Conservation (phyloP, 202 grass and related monocot genomes). For the Schoenoplectus tabernaemontani region DNA sequence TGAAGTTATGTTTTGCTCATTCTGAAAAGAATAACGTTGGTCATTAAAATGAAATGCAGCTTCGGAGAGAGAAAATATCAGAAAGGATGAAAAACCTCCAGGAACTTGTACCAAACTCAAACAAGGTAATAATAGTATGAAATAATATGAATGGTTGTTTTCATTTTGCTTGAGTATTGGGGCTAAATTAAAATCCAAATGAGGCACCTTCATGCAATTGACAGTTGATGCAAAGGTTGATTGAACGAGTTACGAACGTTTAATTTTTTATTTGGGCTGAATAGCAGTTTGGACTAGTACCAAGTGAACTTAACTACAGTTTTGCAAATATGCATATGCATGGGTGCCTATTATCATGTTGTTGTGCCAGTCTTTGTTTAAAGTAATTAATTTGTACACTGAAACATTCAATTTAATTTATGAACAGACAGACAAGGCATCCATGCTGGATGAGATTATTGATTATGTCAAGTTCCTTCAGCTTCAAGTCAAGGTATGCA, state of each 20-base stretch:
- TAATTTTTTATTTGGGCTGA: not conserved
- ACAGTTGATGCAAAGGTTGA: not conserved
- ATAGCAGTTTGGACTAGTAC: not conserved
- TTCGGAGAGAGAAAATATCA: constrained; percentile 82
- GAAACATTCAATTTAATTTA: not conserved
- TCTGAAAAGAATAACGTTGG: not conserved
- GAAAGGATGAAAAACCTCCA: constrained; percentile 87
- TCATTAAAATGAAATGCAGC: constrained; percentile 31
- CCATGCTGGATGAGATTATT: constrained; percentile 90
- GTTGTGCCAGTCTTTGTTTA: not conserved
- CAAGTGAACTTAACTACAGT: not conserved
- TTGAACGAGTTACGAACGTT: not conserved
- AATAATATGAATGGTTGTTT: not conserved
- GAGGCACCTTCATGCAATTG: not conserved
- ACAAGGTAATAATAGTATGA: constrained; percentile 41
- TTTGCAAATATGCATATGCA: not conserved
- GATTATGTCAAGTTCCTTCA: constrained; percentile 90
- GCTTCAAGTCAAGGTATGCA: constrained; percentile 71
- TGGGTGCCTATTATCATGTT: not conserved
- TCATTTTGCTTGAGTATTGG: not conserved
- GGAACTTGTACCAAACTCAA: constrained; percentile 70
- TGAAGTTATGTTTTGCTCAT: not conserved
- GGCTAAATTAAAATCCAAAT: not conserved
- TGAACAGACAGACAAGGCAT: constrained; percentile 65
- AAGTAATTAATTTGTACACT: not conserved